phyloP scores from a whole-genome alignment of 164 flowering plant species.

The Amborella trichopoda region DNA sequence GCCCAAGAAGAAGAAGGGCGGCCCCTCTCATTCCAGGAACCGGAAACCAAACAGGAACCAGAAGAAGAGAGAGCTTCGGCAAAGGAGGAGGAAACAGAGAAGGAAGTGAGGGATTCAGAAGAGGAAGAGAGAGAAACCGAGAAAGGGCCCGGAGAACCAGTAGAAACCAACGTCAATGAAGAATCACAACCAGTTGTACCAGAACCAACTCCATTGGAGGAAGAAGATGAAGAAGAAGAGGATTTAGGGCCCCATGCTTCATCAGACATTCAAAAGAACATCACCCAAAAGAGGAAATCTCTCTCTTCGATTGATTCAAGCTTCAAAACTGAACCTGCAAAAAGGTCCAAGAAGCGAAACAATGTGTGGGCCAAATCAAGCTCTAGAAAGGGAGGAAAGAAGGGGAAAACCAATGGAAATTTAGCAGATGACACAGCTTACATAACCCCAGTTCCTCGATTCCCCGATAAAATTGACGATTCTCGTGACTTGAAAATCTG shows the following conservation, averaged over 20 bases:
- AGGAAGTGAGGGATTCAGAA: no score
- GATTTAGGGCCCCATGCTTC: slow-evolving; percentile 4
- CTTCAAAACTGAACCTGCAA: slow-evolving; percentile 5
- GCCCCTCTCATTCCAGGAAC: no score
- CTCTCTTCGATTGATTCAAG: slow-evolving; percentile 9
- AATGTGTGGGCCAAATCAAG: slow-evolving; percentile 69
- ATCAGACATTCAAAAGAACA: slow-evolving; percentile 10
- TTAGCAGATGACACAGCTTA: slow-evolving; percentile 38
- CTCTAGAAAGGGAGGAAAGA: slow-evolving; percentile 64
- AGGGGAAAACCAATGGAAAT: slow-evolving; percentile 26
- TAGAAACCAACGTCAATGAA: no score
- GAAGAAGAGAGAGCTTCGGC: no score
- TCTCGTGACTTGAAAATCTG: slow-evolving; percentile 46
- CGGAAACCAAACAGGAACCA: no score
- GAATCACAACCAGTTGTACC: no score
- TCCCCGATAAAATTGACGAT: slow-evolving; percentile 75
- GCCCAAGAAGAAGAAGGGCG: no score
- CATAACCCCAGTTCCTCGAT: slow-evolving; percentile 56
- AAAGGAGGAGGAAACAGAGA: no score
- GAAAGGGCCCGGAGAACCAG: no score
- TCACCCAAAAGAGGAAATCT: slow-evolving; percentile 39
- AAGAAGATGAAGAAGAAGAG: slow-evolving; percentile 7
- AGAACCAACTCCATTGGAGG: not conserved
- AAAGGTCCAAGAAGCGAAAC: slow-evolving; percentile 50
- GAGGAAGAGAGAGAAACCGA: no score